These are phyloP conservation scores for Aspergillus sp. DNA, from an alignment of 2,329 filamentous ascomycete species.

Conservation along the genomic window DNA sequence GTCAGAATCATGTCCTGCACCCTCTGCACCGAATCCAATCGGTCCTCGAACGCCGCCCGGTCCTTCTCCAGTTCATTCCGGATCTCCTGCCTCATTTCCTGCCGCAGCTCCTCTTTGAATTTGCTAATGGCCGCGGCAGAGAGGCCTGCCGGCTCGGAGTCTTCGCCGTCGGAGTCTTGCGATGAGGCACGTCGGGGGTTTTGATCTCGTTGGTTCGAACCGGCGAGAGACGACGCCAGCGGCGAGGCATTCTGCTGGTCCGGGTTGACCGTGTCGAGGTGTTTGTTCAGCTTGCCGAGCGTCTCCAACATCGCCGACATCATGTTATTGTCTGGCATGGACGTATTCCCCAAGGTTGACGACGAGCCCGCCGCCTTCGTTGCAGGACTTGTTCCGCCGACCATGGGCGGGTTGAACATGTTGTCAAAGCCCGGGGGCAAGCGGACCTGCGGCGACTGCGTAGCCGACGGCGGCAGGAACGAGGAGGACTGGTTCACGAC, in stretches of 20 bases:
- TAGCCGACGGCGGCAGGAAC: slow-evolving; percentile 4
- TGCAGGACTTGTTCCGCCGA: background rate
- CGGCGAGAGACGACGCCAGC: slow-evolving; percentile 15
- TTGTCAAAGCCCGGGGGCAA: slow-evolving; percentile 41
- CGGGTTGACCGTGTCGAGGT: slow-evolving; percentile 29
- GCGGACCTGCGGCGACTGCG: slow-evolving; percentile 19
- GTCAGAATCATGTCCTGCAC: slow-evolving; percentile 44
- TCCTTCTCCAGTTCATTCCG: slow-evolving; percentile 34
- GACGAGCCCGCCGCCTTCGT: slow-evolving; percentile 12
- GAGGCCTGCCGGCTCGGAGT: background rate
- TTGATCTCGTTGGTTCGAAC: background rate
- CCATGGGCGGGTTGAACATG: slow-evolving; percentile 31
- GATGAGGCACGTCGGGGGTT: background rate
- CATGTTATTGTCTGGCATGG: slow-evolving; percentile 20
- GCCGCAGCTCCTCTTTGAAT: slow-evolving; percentile 34
- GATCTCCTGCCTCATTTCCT: slow-evolving; percentile 35
- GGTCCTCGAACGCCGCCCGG: slow-evolving; percentile 34
- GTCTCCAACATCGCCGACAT: slow-evolving; percentile 38
- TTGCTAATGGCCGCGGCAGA: slow-evolving; percentile 16
- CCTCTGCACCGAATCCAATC: slow-evolving; percentile 38
- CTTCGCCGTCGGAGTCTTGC: background rate
- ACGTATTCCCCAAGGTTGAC: background rate
- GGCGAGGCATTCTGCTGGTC: slow-evolving; percentile 17
- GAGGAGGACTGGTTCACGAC: background rate
- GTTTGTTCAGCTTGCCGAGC: slow-evolving; percentile 37